Conservation (phyloP, 2,329 filamentous ascomycete genomes). For the Nigrospora osmanthi region DNA sequence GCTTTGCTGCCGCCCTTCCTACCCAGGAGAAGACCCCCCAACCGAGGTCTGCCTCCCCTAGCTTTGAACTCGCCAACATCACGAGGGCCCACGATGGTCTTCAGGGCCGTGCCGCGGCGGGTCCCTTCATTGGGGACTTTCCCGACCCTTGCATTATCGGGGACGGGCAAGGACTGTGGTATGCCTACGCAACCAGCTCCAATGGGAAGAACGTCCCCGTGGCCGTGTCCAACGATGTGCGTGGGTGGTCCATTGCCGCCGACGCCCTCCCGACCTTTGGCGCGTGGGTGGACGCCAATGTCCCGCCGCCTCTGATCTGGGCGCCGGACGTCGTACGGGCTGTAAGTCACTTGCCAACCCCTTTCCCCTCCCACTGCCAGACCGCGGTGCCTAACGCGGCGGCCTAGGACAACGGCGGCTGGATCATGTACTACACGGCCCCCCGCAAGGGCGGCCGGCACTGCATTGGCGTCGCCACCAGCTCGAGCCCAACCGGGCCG, state of each 20-base stretch:
- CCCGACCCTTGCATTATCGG: constrained; percentile 19
- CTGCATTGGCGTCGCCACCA: constrained; percentile 21
- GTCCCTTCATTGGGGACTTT: constrained; percentile 17
- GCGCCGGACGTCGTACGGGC: constrained; percentile 22
- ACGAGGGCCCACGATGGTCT: constrained; percentile 11
- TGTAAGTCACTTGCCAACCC: constrained; percentile 8
- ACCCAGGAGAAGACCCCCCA: neutral
- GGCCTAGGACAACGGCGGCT: constrained; percentile 18
- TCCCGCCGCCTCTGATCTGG: constrained; percentile 14
- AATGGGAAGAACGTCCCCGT: constrained; percentile 17
- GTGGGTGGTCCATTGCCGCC: constrained; percentile 15
- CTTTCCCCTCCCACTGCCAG: neutral
- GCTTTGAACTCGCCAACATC: constrained; percentile 15
- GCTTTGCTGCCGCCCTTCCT: constrained; percentile 13
- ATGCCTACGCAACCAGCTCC: constrained; percentile 19
- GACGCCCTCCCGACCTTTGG: constrained; percentile 19
- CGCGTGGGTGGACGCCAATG: constrained; percentile 16
- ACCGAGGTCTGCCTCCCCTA: constrained; percentile 2
- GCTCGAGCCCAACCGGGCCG: constrained; percentile 14
- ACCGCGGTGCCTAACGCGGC: neutral
- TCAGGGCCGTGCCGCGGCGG: constrained; percentile 11
- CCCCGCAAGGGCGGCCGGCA: constrained; percentile 15
- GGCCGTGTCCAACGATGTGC: constrained; percentile 16
- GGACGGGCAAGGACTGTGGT: constrained; percentile 18
- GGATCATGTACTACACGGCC: constrained; percentile 23